Conservation (phyloP, 2,329 filamentous ascomycete species). For the Aureobasidium sp. region DNA sequence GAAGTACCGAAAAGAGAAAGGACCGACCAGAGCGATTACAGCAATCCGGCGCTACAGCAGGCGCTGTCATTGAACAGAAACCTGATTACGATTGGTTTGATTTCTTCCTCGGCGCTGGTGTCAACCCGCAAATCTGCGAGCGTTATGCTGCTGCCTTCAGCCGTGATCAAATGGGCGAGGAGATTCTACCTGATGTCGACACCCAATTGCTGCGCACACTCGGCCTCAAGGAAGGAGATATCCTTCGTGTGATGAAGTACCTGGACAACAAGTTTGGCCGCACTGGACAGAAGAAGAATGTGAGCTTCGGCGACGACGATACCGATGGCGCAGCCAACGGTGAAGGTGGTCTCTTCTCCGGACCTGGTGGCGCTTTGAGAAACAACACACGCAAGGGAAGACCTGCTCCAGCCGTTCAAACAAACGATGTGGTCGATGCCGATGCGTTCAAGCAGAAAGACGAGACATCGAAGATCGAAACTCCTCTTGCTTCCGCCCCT, state of each 20-base stretch:
- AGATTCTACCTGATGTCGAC: constrained; percentile 81
- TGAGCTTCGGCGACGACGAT: constrained; percentile 47
- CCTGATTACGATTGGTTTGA: constrained; percentile 97
- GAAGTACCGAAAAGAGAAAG: constrained; percentile 41
- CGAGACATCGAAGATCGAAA: constrained; percentile 38
- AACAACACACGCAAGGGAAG: constrained; percentile 94
- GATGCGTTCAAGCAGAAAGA: constrained; percentile 65
- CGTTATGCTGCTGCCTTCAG: constrained; percentile 84
- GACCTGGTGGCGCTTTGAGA: constrained; percentile 77
- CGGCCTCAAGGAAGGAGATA: constrained; percentile 92
- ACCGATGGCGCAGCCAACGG: constrained; percentile 43
- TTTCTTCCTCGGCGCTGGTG: constrained; percentile 89
- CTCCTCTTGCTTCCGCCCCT: constrained; percentile 41
- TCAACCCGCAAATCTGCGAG: constrained; percentile 87
- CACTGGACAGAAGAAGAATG: constrained; percentile 27
- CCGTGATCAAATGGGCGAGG: constrained; percentile 93
- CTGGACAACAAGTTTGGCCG: constrained; percentile 74
- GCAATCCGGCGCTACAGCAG: constrained; percentile 31
- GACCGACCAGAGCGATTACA: constrained; percentile 27
- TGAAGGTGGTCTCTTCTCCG: constrained; percentile 74
- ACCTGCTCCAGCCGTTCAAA: constrained; percentile 76
- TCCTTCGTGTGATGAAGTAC: constrained; percentile 86
- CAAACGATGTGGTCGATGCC: constrained; percentile 78
- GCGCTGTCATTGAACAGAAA: constrained; percentile 58
- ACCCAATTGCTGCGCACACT: constrained; percentile 73